Base-by-base conservation (phyloP, 768 basidiomycete genomes). In the Panus rudis region DNA sequence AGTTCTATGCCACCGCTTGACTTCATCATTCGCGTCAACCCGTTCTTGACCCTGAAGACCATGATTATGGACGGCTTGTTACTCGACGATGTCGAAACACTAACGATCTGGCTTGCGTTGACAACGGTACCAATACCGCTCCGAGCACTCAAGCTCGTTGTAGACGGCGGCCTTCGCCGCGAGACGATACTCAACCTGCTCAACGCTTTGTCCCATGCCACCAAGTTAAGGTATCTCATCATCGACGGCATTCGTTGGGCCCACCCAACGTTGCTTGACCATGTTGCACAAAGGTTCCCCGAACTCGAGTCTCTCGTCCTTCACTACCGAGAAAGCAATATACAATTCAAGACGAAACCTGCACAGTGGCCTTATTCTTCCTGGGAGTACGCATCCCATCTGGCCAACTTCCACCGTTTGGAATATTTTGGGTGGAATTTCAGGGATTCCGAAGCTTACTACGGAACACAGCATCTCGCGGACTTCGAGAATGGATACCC, bases 351-450 rank as follows among this genome's bases (percentile, higher is more conserved):
- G n/a, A 6, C 35, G 16, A 19, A 24, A n/a, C 21, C 16, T 2
- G 31, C 28, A 16, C 6, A 17, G 8, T 48, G 47, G 47, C 47
- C 42, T 10, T 3, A 23, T 24, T 12, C 38, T 6, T 30, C 47
- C 3, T 43, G 42, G 47, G 42, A 39, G 32, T 48, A 48, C 37
- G 47, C 47, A 12, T 22, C 14, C 4, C 13, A 7, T 22, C 34
- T 48, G 16, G 17, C 34, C 7, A 3, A 20, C 30, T 48, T 40
- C 47, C 7, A 4, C 35, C 24, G 19, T 10, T 42, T 48, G 11
- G 24, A 26, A 25, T 39, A 48, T 24, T 48, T 48, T 21, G 37
- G 41, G 4, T 48, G 47, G 47, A 48, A 48, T 26, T 28, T 8
- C 26, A 41, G 25, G 11, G 4, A 35, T 16, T 11, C 4, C 8